Evolutionary conservation across 164 flowering plant genomes (phyloP), one percentile per base, ranked within the genome.

Genomic region (Piper longum): DNA sequence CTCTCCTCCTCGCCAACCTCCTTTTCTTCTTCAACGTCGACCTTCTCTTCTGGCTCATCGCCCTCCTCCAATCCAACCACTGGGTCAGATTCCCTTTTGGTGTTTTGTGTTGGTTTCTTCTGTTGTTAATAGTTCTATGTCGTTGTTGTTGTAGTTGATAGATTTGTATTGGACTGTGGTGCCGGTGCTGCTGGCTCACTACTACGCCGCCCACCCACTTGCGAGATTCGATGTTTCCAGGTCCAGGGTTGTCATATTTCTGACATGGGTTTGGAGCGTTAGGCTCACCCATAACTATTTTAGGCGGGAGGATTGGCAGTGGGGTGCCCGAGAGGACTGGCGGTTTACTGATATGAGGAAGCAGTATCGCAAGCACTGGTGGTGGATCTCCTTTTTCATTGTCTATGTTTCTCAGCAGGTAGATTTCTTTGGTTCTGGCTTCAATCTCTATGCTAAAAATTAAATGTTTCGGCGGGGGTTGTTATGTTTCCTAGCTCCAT

Each of bases 321-420:
- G 83, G 91, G 98, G 98, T 43, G 83, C 78, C 16, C 74, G 89
- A 56, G 96, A 92, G 63, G 98, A 92, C 69, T 92, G 98, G 98
- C 78, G 98, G 65, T 92, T 89, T 70, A 67, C 73, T 16, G 89
- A 88, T 61, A 76, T 89, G 93, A 68, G 86, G 41, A 68, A 41
- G 3, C 82, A 85, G 69, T 86, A 86, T 62, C 96, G 90, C 48
- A 75, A 76, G 41, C 67, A 74, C 39, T 92, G 98, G 98, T 86
- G 96, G 96, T 92, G 96, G 96, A 54, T 82, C 59, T 89, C 96
- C 7, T 89, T 92, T 73, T 86, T 92, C 56, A 70, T 87, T 18
- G 80, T 86, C 66, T 92, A 89, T 62, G 52, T 79, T 26, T 79
- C 91, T n/a, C 91, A 88, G 70, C 91, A 85, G 90, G 95, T 87